phyloP scores from a whole-genome alignment of 1,284 basidiomycete genomes.

The Salmacisia buchloeana region DNA sequence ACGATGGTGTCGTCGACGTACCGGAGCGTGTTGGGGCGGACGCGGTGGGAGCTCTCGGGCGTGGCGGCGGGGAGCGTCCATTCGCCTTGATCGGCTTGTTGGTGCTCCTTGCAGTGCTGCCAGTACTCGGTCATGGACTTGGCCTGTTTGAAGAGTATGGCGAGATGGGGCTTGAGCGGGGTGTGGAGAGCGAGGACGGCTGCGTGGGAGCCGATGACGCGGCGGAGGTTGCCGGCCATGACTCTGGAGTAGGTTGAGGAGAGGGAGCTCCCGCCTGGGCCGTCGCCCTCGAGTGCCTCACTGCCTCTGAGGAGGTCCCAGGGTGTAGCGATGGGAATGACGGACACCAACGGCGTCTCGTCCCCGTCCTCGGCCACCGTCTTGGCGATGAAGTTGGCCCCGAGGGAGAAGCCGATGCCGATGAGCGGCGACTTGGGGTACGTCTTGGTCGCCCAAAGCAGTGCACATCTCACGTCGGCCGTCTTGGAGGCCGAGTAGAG shows the following conservation, averaged over 20 bases:
- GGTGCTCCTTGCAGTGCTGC: not conserved
- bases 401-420: conserved; percentile 87
- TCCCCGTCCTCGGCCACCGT: conserved; percentile 82
- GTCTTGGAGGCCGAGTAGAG: conserved; percentile 76
- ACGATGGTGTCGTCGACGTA: conserved; percentile 62
- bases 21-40: conserved; percentile 33
- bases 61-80: not conserved
- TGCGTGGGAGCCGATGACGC: conserved; percentile 28
- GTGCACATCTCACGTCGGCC: conserved; percentile 74
- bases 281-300: conserved; percentile 56
- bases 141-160: conserved; percentile 18
- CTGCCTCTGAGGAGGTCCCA: conserved; percentile 62
- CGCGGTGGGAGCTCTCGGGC: not conserved
- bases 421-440: conserved; percentile 77
- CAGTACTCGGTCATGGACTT: not conserved
- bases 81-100: not conserved
- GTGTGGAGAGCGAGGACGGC: conserved; percentile 36
- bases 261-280: conserved; percentile 53
- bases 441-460: conserved; percentile 67
- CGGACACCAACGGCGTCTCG: conserved; percentile 71
- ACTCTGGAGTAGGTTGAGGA: conserved; percentile 72
- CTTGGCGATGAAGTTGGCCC: conserved; percentile 83
- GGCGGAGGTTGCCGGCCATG: conserved; percentile 71
- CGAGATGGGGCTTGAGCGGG: conserved; percentile 27
- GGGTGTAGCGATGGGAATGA: conserved; percentile 65